phyloP scores from a whole-genome alignment of 331 rosid species.

The Spiraea crenata region DNA sequence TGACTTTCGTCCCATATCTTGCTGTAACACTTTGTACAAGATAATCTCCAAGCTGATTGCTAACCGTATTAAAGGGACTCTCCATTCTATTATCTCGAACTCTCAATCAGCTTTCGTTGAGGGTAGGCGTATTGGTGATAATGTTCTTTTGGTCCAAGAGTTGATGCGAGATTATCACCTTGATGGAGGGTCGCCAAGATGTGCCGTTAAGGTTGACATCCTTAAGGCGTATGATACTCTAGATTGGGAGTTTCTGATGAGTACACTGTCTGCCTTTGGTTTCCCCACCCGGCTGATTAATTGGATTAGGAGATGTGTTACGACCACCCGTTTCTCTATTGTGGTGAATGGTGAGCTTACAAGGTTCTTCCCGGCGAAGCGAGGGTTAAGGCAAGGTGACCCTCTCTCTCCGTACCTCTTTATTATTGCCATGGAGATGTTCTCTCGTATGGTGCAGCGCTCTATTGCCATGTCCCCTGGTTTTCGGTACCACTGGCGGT shows the following conservation, averaged over 20 bases:
- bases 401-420: background rate
- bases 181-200: background rate
- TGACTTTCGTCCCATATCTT: background rate
- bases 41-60: background rate
- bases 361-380: background rate
- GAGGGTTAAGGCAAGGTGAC: background rate
- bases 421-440: background rate
- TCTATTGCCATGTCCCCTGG: background rate
- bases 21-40: background rate
- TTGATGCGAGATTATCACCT: background rate
- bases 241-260: background rate
- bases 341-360: background rate
- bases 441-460: background rate
- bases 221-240: background rate
- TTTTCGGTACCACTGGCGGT: background rate
- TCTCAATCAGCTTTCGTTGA: background rate
- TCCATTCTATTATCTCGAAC: background rate
- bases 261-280: background rate
- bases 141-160: background rate
- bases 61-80: background rate
- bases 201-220: background rate
- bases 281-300: background rate
- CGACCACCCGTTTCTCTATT: background rate
- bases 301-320: background rate
- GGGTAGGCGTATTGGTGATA: background rate